Conservation (phyloP, 495 filamentous ascomycete species). For the Trypethelium eluteriae region DNA sequence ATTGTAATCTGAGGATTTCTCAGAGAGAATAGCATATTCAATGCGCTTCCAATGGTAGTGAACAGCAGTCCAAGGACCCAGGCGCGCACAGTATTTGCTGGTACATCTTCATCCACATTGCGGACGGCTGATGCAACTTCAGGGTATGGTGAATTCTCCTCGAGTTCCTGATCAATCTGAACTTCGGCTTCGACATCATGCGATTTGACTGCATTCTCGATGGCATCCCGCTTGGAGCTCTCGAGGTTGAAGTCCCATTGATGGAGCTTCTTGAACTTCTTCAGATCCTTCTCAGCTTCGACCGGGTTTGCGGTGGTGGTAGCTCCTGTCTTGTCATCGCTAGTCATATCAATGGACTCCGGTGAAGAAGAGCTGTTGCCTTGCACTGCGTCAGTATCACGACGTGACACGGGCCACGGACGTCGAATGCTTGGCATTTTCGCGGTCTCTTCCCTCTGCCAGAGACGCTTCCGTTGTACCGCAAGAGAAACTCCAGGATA, state of each 20-base stretch:
- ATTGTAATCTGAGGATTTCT: conserved; percentile 22
- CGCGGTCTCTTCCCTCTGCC: neutral
- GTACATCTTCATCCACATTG: conserved; percentile 43
- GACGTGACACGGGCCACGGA: conserved; percentile 1
- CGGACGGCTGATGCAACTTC: conserved; percentile 58
- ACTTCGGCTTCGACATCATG: conserved; percentile 46
- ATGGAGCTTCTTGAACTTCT: conserved; percentile 50
- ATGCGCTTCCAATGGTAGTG: conserved; percentile 20
- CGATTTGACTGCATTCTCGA: conserved; percentile 55
- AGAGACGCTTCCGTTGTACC: neutral
- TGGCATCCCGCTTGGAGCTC: conserved; percentile 48
- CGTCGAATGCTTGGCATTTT: conserved; percentile 11
- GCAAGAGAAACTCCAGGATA: neutral
- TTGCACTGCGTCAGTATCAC: conserved; percentile 13
- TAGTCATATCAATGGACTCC: neutral
- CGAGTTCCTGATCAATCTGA: conserved; percentile 46
- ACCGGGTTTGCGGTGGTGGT: neutral
- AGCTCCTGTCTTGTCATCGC: neutral
- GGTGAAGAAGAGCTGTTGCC: conserved; percentile 6
- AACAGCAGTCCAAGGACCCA: conserved; percentile 62
- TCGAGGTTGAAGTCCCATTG: conserved; percentile 61
- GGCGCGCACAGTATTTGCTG: conserved; percentile 61
- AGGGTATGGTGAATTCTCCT: conserved; percentile 64
- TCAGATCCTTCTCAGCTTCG: conserved; percentile 26
- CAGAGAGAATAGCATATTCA: conserved; percentile 27